A percentile compares a stretch with the other conserved stretches of the same genome.
Evolutionary conservation across 2,329 filamentous ascomycete species (phyloP).

Genomic region (Aspergillus floridensis): DNA sequence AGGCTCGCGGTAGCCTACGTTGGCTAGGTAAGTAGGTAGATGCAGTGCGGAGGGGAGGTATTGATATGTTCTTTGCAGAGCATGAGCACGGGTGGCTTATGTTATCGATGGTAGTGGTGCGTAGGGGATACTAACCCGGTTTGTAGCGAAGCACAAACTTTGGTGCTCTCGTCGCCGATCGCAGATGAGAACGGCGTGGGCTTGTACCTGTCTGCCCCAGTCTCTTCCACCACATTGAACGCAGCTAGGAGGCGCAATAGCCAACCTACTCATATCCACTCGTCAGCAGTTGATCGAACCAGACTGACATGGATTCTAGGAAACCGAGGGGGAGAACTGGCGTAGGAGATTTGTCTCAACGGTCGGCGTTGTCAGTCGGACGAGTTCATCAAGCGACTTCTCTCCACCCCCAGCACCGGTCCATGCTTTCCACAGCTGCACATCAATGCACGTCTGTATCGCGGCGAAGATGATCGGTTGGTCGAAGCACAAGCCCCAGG

Average conservation of each 20-base stretch:
- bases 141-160: slow-evolving; percentile 30
- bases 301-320: too few relatives aligned
- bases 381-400: slow-evolving; percentile 29
- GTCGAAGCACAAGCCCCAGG: slow-evolving; percentile 33
- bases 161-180: slow-evolving; percentile 32
- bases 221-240: slow-evolving; percentile 33
- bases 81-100: not conserved
- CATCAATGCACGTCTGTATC: slow-evolving; percentile 30
- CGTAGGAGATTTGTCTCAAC: slow-evolving; percentile 32
- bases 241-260: slow-evolving; percentile 32
- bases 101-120: too few relatives aligned
- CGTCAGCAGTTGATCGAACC: too few relatives aligned
- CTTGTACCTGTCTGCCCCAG: slow-evolving; percentile 28
- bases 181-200: slow-evolving; percentile 32
- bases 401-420: slow-evolving; percentile 25
- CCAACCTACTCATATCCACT: slow-evolving; percentile 18
- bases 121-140: slow-evolving; percentile 22
- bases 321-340: slow-evolving; percentile 3
- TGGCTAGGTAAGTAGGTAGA: slow-evolving; percentile 34
- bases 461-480: slow-evolving; percentile 30
- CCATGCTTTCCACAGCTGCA: slow-evolving; percentile 34
- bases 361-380: slow-evolving; percentile 22
- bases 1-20: slow-evolving; percentile 35
- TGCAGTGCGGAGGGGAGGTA: slow-evolving; percentile 30
- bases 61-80: slow-evolving; percentile 26